phyloP scores from a whole-genome alignment of 805 yeast genomes.

The Lipomyces starkeyi region DNA sequence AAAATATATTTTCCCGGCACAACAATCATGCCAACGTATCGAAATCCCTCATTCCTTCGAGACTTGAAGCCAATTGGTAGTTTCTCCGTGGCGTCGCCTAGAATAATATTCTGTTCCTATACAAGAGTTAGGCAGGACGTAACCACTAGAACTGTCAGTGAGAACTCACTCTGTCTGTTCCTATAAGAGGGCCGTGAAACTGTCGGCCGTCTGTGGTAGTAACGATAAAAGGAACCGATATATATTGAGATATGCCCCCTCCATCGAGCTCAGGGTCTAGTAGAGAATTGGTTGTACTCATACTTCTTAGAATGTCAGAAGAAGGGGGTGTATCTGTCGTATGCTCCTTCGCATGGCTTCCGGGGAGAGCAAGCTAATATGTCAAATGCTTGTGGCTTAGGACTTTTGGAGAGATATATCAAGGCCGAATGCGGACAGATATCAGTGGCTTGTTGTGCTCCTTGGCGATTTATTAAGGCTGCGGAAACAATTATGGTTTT shows the following conservation, averaged over 20 bases:
- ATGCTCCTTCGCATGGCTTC: neutral
- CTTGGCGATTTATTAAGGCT: too few relatives aligned
- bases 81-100: conserved; percentile 35
- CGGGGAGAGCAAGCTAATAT: neutral
- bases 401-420: neutral
- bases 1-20: conserved; percentile 35
- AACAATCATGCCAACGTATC: conserved; percentile 38
- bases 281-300: neutral
- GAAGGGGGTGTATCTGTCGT: neutral
- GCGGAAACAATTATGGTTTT: too few relatives aligned
- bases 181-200: conserved; percentile 34
- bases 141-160: neutral
- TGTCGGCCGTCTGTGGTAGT: conserved; percentile 36
- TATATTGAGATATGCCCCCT: conserved; percentile 43
- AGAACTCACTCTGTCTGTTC: conserved; percentile 36
- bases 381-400: neutral
- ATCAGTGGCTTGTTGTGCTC: too few relatives aligned
- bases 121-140: neutral
- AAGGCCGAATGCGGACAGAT: too few relatives aligned
- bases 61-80: conserved; percentile 25
- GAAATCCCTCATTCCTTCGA: conserved; percentile 15
- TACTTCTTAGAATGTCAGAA: neutral
- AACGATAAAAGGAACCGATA: conserved; percentile 25
- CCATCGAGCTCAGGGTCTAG: neutral
- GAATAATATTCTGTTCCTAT: conserved; percentile 35